These are phyloP conservation scores for Ambrosia hybrid DNA, from an alignment of 140 eudicot species.

Conservation along the genomic window DNA sequence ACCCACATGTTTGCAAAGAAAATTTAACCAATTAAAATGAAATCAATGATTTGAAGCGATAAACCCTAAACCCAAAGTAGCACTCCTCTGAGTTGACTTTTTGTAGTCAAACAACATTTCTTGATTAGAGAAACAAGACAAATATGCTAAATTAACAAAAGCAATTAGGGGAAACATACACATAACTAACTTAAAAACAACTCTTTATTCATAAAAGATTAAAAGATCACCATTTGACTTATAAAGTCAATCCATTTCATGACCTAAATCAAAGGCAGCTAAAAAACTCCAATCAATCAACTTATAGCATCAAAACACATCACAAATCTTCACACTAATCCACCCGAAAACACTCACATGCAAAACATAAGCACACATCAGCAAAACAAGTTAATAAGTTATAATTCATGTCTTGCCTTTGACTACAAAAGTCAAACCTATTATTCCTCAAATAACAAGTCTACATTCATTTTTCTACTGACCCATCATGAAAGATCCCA, in stretches of 20 bases:
- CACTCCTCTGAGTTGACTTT: constrained; percentile 8
- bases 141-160: not conserved
- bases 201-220: not conserved
- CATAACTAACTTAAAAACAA: constrained; percentile 1
- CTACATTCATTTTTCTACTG: not conserved
- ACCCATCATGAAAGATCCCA: not conserved
- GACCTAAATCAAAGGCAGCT: not conserved
- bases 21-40: not conserved
- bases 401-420: not conserved
- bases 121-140: not conserved
- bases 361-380: not conserved
- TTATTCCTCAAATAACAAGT: not conserved
- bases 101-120: not conserved
- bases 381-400: constrained; percentile 1
- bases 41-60: not conserved
- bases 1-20: not conserved
- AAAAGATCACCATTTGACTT: not conserved
- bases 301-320: not conserved
- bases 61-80: not conserved
- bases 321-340: not conserved
- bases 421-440: constrained; percentile 5
- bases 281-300: constrained; percentile 6
- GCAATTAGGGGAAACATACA: not conserved
- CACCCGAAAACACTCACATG: not conserved
- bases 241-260: constrained; percentile 1